Percentiles rank a stretch among this genome's conserved stretches.
Evolutionary conservation across 306 rosid species (phyloP).

Genomic region (Luffa aegyptiaca): DNA sequence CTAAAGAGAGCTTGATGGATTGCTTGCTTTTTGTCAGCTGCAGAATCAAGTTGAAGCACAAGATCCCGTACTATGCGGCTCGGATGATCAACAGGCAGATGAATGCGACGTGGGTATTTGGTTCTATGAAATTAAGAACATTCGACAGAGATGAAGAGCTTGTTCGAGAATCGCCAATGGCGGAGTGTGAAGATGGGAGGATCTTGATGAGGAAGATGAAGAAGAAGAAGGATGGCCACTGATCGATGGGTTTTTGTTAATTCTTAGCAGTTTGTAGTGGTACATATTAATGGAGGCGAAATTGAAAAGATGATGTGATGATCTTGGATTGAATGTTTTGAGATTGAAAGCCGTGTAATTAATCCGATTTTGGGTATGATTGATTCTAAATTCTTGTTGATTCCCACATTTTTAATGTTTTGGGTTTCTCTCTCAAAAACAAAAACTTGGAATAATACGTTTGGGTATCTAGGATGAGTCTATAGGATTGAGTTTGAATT

Average conservation of each 20-base stretch:
- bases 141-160: neutral
- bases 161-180: neutral
- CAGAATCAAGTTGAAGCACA: constrained; percentile 10
- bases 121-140: constrained; percentile 18
- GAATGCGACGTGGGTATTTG: constrained; percentile 42
- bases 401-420: neutral
- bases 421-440: neutral
- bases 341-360: neutral
- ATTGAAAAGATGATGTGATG: neutral
- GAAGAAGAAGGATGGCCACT: neutral
- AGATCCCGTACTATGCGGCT: constrained; percentile 38
- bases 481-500: neutral
- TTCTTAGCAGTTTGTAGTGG: neutral
- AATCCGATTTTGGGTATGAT: neutral
- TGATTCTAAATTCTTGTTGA: neutral
- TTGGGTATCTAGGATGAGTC: too few relatives aligned
- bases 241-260: neutral
- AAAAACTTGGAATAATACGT: too few relatives aligned
- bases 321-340: neutral
- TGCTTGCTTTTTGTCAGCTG: constrained; percentile 33
- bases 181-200: constrained; percentile 3
- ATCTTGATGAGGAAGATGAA: constrained; percentile 8
- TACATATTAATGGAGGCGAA: neutral
- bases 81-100: constrained; percentile 50
- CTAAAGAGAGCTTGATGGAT: constrained; percentile 58